Base-by-base conservation (phyloP, 2,329 filamentous ascomycete species). In the Calonectria fujianensis region DNA sequence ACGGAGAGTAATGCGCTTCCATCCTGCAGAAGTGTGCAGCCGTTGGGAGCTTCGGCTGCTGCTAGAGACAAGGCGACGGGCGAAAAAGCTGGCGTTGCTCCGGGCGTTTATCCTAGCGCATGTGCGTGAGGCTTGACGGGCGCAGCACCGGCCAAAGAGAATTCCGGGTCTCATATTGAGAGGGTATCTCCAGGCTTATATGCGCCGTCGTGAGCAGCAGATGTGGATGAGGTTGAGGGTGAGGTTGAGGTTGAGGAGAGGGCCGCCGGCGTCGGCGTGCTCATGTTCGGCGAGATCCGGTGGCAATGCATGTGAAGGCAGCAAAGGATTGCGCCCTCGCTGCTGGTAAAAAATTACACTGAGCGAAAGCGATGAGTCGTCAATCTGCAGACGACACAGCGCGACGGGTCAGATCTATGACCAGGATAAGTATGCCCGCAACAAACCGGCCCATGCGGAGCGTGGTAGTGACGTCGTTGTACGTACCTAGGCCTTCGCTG, bases 141-240 rank as follows among this genome's bases (percentile, higher is more conserved):
- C 82, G 82, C 85, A 88, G 76, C 86, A 82, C 79, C 88, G 87
- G 84, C 87, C 84, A 52, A 88, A 76, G 72, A 84, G 77, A 79
- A 87, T 83, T 77, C 83, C 84, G 81, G 84, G 80, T 82, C 86
- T 89, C 89, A 91, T 90, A 76, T 84, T 85, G 85, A 77, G 72
- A 80, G 76, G 48, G 81, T 75, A 70, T 24, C n/a, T 24, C 45
- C 24, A 73, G 48, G 48, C 37, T 51, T 48, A 65, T 68, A 35
- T 27, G 63, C 8, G 66, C 51, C 31, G 67, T 66, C 69, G 73
- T 59, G 64, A 39, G 61, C 41, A 71, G 37, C 27, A 48, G 69
- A 74, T 32, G 63, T 35, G 67, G 67, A 57, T 66, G 69, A 52
- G 27, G 59, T 32, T 37, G 45, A 39, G 45, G 69, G 57, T 63